Conservation (phyloP, 2,329 filamentous ascomycete genomes). For the Spiromastix sp. region DNA sequence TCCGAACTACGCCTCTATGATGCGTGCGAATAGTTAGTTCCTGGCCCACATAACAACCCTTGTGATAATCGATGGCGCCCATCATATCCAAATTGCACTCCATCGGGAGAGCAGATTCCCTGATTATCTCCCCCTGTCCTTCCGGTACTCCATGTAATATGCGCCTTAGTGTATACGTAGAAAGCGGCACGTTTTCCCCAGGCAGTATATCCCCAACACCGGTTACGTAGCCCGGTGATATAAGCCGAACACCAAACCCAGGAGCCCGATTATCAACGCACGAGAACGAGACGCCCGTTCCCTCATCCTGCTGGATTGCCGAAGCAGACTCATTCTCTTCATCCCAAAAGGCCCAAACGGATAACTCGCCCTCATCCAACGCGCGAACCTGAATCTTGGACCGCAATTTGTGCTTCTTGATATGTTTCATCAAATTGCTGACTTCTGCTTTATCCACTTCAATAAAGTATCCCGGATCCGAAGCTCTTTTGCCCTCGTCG, state of each 20-base stretch:
- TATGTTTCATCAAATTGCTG: constrained; percentile 53
- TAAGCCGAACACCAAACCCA: constrained; percentile 28
- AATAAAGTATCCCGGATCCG: constrained; percentile 51
- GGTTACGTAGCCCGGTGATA: constrained; percentile 24
- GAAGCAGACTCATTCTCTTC: constrained; percentile 32
- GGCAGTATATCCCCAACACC: constrained; percentile 28
- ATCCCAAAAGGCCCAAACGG: constrained; percentile 67
- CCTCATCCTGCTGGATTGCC: constrained; percentile 20
- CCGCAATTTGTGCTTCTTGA: constrained; percentile 78
- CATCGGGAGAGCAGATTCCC: constrained; percentile 65
- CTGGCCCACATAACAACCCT: constrained; percentile 95
- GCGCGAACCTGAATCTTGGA: constrained; percentile 63
- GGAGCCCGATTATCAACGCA: constrained; percentile 32
- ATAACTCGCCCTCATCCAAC: constrained; percentile 53
- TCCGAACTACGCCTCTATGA: constrained; percentile 86
- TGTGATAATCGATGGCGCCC: constrained; percentile 80
- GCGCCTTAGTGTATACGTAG: constrained; percentile 62
- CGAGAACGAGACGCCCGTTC: constrained; percentile 15
- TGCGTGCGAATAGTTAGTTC: constrained; percentile 93
- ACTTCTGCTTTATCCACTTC: constrained; percentile 68
- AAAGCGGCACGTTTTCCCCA: constrained; percentile 40
- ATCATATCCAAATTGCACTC: constrained; percentile 84
- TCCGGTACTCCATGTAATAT: constrained; percentile 77
- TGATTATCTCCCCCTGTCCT: constrained; percentile 66
- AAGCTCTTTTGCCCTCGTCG: constrained; percentile 12